These are phyloP conservation scores for Macrolepiota albuminosa DNA, from an alignment of 768 basidiomycete species.

Conservation along the genomic window DNA sequence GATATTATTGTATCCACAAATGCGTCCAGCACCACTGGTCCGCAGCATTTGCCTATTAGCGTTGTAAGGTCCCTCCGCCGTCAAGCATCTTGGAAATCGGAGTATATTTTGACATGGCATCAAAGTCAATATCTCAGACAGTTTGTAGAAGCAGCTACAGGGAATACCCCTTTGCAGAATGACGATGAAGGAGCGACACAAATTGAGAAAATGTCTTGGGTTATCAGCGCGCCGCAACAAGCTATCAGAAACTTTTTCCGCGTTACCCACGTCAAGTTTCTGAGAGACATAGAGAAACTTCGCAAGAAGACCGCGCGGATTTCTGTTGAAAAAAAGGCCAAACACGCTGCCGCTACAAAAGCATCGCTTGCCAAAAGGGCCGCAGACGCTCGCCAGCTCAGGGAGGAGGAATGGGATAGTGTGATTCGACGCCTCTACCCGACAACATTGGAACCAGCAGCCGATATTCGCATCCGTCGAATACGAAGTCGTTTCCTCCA, in stretches of 20 bases:
- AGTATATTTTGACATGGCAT: slow-evolving; percentile 61
- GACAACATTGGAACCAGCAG: slow-evolving; percentile 41
- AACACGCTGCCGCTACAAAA: slow-evolving; percentile 40
- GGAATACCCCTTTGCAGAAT: slow-evolving; percentile 45
- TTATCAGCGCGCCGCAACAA: slow-evolving; percentile 51
- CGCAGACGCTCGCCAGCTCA: slow-evolving; percentile 50
- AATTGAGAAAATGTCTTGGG: slow-evolving; percentile 45
- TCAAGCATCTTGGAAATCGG: slow-evolving; percentile 50
- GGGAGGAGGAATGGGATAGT: slow-evolving; percentile 63
- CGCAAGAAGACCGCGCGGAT: slow-evolving; percentile 29
- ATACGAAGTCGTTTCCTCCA: slow-evolving; percentile 57
- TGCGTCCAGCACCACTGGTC: slow-evolving; percentile 18
- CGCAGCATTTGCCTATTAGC: slow-evolving; percentile 20
- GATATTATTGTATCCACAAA: slow-evolving; percentile 18
- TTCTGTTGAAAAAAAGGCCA: slow-evolving; percentile 26
- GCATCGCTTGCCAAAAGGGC: slow-evolving; percentile 58
- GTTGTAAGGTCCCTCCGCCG: slow-evolving; percentile 54
- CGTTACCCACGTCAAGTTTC: slow-evolving; percentile 32
- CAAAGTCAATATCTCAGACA: slow-evolving; percentile 62
- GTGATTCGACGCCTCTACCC: slow-evolving; percentile 55
- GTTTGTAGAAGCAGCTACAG: slow-evolving; percentile 38
- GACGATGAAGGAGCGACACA: slow-evolving; percentile 33
- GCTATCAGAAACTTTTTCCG: slow-evolving; percentile 43
- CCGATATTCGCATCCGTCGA: slow-evolving; percentile 46
- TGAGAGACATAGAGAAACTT: slow-evolving; percentile 39